Conservation (phyloP, 306 rosid genomes). For the Heteromeles arbutifolia region DNA sequence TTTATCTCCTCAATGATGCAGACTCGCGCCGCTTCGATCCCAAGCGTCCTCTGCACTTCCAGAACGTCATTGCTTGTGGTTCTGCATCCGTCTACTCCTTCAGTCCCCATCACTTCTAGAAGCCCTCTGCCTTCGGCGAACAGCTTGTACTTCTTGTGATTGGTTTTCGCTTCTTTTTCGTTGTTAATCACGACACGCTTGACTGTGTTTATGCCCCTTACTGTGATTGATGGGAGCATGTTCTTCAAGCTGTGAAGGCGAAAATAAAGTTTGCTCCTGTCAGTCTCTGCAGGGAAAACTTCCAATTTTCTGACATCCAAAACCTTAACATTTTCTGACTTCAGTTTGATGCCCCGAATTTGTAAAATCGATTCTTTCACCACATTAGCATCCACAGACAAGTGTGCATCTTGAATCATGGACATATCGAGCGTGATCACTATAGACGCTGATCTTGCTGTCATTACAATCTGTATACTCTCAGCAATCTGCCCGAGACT, state of each 20-base stretch:
- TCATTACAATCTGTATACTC: constrained; percentile 52
- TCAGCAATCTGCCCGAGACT: constrained; percentile 79
- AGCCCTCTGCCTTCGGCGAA: constrained; percentile 87
- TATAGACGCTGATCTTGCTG: constrained; percentile 50
- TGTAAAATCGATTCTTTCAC: constrained; percentile 65
- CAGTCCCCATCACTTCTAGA: constrained; percentile 62
- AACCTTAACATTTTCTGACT: constrained; percentile 57
- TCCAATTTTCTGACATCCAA: constrained; percentile 57
- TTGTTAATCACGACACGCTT: constrained; percentile 58
- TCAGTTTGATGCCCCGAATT: constrained; percentile 61
- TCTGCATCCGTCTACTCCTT: constrained; percentile 67
- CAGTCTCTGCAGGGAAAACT: constrained; percentile 48
- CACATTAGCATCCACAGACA: constrained; percentile 61
- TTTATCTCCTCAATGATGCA: constrained; percentile 75
- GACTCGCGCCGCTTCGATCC: constrained; percentile 89
- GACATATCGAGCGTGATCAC: constrained; percentile 63
- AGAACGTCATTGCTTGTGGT: constrained; percentile 67
- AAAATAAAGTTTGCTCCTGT: constrained; percentile 63
- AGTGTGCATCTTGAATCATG: constrained; percentile 52
- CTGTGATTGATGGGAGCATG: constrained; percentile 39
- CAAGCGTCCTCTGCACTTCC: constrained; percentile 20
- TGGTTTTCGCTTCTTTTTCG: constrained; percentile 30
- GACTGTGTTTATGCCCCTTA: constrained; percentile 51
- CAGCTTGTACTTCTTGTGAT: constrained; percentile 44
- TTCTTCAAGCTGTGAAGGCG: constrained; percentile 58